Conservation (phyloP, 2,329 filamentous ascomycete genomes). For the Ceratocystis huliohia region DNA sequence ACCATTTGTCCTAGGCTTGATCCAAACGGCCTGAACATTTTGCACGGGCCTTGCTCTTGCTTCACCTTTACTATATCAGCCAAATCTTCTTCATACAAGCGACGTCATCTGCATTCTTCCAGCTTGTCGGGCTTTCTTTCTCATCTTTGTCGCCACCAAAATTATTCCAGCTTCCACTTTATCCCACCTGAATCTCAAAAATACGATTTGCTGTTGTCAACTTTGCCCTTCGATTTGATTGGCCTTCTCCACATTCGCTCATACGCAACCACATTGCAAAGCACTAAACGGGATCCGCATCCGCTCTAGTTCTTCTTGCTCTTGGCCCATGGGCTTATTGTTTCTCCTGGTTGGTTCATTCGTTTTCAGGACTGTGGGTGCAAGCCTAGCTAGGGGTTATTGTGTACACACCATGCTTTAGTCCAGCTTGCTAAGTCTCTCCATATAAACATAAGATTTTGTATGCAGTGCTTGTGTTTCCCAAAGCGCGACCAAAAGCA, state of each 20-base stretch:
- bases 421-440: background rate
- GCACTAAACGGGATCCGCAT: background rate
- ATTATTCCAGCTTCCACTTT: background rate
- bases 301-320: background rate
- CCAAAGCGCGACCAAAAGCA: background rate
- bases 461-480: background rate
- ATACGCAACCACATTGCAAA: background rate
- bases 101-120: slow-evolving; percentile 1
- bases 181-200: background rate
- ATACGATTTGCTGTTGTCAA: background rate
- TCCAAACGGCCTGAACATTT: background rate
- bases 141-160: background rate
- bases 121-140: background rate
- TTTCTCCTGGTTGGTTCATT: slow-evolving; percentile 5
- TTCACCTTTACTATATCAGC: background rate
- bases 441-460: background rate
- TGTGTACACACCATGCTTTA: background rate
- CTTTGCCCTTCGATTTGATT: background rate
- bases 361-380: background rate
- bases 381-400: background rate
- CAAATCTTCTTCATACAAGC: background rate
- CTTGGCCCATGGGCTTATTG: background rate
- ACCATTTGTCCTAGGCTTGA: background rate
- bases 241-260: background rate
- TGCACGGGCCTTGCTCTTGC: background rate